Evolutionary conservation across 805 yeast species (phyloP), one percentile per base, ranked within the genome.

Genomic region (Jamesozyma jinghongensis): DNA sequence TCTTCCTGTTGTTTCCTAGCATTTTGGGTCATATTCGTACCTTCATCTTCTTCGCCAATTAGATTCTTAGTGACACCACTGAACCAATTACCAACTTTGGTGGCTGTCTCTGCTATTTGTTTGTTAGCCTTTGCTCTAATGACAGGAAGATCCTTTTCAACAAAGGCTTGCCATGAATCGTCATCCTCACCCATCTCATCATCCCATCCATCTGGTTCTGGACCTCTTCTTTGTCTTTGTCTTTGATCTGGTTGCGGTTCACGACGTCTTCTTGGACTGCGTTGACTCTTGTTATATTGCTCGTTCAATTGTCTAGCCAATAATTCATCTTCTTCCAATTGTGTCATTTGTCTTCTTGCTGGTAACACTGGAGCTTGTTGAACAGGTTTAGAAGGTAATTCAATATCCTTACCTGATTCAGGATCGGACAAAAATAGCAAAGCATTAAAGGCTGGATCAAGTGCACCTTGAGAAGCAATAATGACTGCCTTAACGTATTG

Each of bases 401-500:
- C 75, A 12, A 80, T 77, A 45, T 71, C 71, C 25, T 51, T 56
- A 35, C 64, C 62, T 45, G 70, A 69, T 3, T 69, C 58, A 8
- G 90, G 90, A 61, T 88, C 96, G 14, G 85, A 79, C 40, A 85
- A 64, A 50, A 74, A 85, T 44, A 90, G 67, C 52, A 88, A 67
- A 0, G 96, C 97, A 59, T 81, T 83, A 67, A 90, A 90, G 1
- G 96, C 94, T 1, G 84, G 79, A 51, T 86, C 96, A 34, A 85
- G 59, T 36, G 73, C 69, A 22, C 94, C 95, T 36, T 72, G 75
- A 16, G 94, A 77, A 2, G 97, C 97, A 57, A 92, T 84, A 42
- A 88, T 67, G 1, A 85, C 80, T 22, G 94, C 87, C 40, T 79
- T 76, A 46, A 85, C 69, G 51, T 79, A 74, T 46, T 77, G 74